These are phyloP conservation scores for Scedosporium dehoogii DNA, from an alignment of 2,329 filamentous ascomycete species.

Conservation along the genomic window DNA sequence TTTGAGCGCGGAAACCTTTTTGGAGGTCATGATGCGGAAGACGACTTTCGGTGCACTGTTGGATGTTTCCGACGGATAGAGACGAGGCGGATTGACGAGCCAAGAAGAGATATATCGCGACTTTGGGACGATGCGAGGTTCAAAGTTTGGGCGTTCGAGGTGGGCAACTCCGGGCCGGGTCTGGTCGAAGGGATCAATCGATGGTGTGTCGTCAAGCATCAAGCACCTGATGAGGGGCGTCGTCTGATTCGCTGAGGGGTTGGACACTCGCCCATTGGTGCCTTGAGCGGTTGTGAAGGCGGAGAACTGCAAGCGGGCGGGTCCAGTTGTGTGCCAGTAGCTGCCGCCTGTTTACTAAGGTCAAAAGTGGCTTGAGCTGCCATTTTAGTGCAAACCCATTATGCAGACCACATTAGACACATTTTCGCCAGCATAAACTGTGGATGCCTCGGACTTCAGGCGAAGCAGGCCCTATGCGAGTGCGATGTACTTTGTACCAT, in stretches of 20 bases:
- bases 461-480: too few species aligned
- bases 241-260: background rate
- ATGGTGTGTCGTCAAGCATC: background rate
- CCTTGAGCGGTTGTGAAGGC: background rate
- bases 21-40: constrained; percentile 46
- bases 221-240: constrained; percentile 3
- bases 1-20: constrained; percentile 69
- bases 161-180: background rate
- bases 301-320: background rate
- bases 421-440: too few species aligned
- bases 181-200: background rate
- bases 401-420: too few species aligned
- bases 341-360: background rate
- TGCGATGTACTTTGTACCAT: too few species aligned
- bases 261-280: background rate
- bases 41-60: background rate
- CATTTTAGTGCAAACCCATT: background rate
- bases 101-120: background rate
- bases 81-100: background rate
- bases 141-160: background rate
- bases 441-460: too few species aligned
- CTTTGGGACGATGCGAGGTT: background rate
- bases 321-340: background rate
- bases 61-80: background rate
- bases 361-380: background rate